Conservation (phyloP, 139 green algal species). For the Closterium sp. region DNA sequence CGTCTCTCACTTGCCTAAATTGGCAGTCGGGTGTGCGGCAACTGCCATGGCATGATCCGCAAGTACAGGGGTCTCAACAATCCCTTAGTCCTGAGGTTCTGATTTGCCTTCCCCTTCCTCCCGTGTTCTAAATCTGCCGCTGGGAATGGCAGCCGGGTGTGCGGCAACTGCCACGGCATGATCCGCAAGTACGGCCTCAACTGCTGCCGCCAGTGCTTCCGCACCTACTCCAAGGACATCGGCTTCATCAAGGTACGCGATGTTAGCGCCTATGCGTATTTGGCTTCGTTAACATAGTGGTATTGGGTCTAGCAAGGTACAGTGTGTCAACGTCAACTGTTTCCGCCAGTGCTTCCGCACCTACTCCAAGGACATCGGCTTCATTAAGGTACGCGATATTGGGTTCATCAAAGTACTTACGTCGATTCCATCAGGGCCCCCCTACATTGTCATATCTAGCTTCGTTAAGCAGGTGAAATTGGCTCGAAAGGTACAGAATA, state of each 20-base stretch:
- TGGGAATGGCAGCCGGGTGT: conserved; percentile 81
- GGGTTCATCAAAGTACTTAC: too few species aligned
- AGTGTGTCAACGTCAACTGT: conserved; percentile 86
- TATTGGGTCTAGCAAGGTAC: too few species aligned
- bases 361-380: conserved; percentile 93
- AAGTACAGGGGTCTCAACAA: conserved; percentile 76
- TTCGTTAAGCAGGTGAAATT: too few species aligned
- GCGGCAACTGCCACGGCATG: conserved; percentile 89
- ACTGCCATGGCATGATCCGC: conserved; percentile 92
- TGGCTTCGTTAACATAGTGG: too few species aligned
- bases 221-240: conserved; percentile 92
- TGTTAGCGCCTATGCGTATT: too few species aligned
- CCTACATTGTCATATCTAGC: too few species aligned
- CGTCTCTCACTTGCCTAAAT: background rate
- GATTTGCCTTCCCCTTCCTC: background rate
- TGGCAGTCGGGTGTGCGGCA: conserved; percentile 92
- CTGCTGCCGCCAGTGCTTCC: conserved; percentile 99
- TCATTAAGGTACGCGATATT: conserved; percentile 71
- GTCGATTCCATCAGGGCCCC: too few species aligned
- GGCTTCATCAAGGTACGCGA: conserved; percentile 89
- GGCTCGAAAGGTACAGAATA: too few species aligned
- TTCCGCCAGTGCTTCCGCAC: conserved; percentile 98
- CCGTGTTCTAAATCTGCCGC: background rate
- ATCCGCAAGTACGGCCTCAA: conserved; percentile 99
- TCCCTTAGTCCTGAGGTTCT: background rate